Evolutionary conservation across 2,329 filamentous ascomycete species (phyloP).

Genomic region (Cytospora piceicola): DNA sequence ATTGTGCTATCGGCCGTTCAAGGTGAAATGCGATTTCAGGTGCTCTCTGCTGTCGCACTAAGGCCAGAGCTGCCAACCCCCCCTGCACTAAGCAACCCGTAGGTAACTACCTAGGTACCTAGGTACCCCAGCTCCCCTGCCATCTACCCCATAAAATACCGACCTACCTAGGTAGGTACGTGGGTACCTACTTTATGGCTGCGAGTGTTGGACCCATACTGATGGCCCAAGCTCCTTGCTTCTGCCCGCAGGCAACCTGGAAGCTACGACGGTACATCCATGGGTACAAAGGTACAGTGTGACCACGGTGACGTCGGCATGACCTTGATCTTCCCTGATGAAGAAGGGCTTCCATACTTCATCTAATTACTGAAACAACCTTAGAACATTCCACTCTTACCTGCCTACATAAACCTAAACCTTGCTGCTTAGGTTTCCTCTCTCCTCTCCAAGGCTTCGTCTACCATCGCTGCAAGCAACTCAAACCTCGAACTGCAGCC

Average conservation of each 20-base stretch:
- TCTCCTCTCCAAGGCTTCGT: neutral
- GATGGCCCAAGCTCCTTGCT: conserved; percentile 31
- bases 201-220: neutral
- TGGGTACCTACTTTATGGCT: no score
- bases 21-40: conserved; percentile 13
- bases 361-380: neutral
- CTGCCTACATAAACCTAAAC: neutral
- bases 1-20: neutral
- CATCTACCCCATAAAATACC: neutral
- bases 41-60: conserved; percentile 5
- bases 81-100: neutral
- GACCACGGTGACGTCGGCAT: conserved; percentile 22
- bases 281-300: neutral
- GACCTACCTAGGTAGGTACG: no score
- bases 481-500: neutral
- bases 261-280: neutral
- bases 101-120: no score
- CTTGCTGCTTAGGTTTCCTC: neutral
- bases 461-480: neutral
- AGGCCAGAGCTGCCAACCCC: neutral
- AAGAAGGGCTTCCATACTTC: neutral
- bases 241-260: neutral
- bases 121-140: conserved; percentile 1
- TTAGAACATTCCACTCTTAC: neutral
- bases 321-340: neutral